phyloP scores from a whole-genome alignment of 2,329 filamentous ascomycete genomes.

The Aaosphaeria arxii region DNA sequence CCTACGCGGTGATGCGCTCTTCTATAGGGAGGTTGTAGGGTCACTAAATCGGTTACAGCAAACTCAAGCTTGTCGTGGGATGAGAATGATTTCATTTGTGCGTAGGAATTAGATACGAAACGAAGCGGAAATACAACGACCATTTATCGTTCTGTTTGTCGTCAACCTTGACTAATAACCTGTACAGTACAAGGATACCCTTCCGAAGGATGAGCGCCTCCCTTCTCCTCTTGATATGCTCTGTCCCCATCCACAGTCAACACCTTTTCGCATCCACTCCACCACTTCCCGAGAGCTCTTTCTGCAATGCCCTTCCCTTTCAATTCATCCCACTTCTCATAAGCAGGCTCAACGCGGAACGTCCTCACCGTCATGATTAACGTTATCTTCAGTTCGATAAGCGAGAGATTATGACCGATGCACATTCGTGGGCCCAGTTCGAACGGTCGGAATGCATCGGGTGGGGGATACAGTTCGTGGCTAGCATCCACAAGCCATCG shows the following conservation, averaged over 20 bases:
- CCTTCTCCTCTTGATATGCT: conserved; percentile 10
- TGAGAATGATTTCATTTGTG: too few relatives aligned
- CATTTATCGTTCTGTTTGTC: too few relatives aligned
- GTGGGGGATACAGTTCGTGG: conserved; percentile 6
- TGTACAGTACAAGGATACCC: conserved; percentile 14
- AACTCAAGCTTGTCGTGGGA: too few relatives aligned
- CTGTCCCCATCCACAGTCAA: conserved; percentile 6
- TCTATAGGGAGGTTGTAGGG: too few relatives aligned
- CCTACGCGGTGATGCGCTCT: too few relatives aligned
- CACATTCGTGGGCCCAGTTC: conserved; percentile 37
- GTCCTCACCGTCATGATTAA: conserved; percentile 16
- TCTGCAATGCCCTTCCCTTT: conserved; percentile 9
- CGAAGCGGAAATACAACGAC: too few relatives aligned
- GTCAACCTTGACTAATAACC: too few relatives aligned
- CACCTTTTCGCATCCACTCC: conserved; percentile 6
- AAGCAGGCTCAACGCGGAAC: conserved; percentile 19
- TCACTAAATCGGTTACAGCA: too few relatives aligned
- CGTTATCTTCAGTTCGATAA: conserved; percentile 32
- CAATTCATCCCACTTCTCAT: conserved; percentile 12
- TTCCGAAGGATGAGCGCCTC: conserved; percentile 8
- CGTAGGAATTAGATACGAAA: too few relatives aligned
- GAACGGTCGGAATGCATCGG: conserved; percentile 32
- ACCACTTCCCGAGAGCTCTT: conserved; percentile 6
- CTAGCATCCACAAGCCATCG: conserved; percentile 10
- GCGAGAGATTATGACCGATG: conserved; percentile 37